A percentile compares a stretch with the other conserved stretches of the same genome.
Conservation (phyloP, 352 stramenopile genomes). For the Lagenidium giganteum region DNA sequence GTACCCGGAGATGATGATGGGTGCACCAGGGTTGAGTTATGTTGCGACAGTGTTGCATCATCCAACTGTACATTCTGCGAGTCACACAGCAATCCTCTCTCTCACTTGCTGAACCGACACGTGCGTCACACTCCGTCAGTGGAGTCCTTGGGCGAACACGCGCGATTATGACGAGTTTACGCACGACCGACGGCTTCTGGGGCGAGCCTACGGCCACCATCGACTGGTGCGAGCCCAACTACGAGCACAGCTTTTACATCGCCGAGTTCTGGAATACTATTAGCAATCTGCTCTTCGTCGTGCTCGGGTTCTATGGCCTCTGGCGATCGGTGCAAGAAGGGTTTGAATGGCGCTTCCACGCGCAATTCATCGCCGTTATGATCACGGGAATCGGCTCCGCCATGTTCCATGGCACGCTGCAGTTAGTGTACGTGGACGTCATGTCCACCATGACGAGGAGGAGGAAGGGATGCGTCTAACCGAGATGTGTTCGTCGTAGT, state of each 20-base stretch:
- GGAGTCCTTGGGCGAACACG: too few relatives aligned
- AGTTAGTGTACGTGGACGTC: conserved; percentile 35
- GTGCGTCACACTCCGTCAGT: too few relatives aligned
- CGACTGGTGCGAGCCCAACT: conserved; percentile 80
- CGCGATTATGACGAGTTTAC: too few relatives aligned
- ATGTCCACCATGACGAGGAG: not conserved
- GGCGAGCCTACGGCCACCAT: conserved; percentile 57
- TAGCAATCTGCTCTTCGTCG: conserved; percentile 67
- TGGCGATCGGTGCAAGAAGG: conserved; percentile 40
- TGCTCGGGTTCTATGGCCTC: conserved; percentile 64
- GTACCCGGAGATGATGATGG: too few relatives aligned
- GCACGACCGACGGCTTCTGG: conserved; percentile 57
- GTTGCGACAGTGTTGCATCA: too few relatives aligned
- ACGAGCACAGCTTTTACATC: conserved; percentile 60
- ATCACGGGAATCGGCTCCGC: conserved; percentile 66
- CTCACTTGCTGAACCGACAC: too few relatives aligned
- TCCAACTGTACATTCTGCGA: too few relatives aligned
- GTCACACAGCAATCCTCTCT: too few relatives aligned
- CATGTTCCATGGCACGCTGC: conserved; percentile 76
- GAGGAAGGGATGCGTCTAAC: too few relatives aligned
- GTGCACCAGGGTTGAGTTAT: too few relatives aligned
- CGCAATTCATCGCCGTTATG: conserved; percentile 61
- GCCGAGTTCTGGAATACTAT: conserved; percentile 83
- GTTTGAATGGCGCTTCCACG: conserved; percentile 62
- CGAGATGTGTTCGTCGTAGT: too few relatives aligned